Conservation (phyloP, 192 early-diverging fungal genomes). For the Backusella liffmaniae region DNA sequence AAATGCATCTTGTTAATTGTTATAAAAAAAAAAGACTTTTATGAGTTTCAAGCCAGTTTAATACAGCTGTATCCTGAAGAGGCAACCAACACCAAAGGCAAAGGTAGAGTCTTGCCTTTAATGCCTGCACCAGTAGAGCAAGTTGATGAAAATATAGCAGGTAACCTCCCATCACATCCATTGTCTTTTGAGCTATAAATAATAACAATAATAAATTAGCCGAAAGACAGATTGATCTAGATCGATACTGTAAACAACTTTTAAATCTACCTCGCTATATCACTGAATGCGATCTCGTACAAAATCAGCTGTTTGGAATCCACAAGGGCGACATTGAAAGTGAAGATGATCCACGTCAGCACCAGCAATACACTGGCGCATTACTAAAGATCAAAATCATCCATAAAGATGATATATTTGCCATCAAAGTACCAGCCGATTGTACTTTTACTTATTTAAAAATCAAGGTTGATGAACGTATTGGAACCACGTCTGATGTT, state of each 20-base stretch:
- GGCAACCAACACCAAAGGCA: conserved; percentile 45
- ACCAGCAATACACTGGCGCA: not conserved
- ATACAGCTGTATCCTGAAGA: conserved; percentile 63
- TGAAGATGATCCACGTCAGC: conserved; percentile 16
- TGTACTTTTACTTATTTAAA: conserved; percentile 50
- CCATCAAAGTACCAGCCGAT: conserved; percentile 58
- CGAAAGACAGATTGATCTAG: conserved; percentile 55
- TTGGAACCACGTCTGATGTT: conserved; percentile 20
- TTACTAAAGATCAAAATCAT: conserved; percentile 63
- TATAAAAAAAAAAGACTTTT: conserved; percentile 55
- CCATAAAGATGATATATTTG: conserved; percentile 62
- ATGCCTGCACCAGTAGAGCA: conserved; percentile 62
- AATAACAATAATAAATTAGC: conserved; percentile 19
- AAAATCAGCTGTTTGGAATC: conserved; percentile 44
- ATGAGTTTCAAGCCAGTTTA: conserved; percentile 69
- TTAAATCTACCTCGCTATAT: conserved; percentile 54
- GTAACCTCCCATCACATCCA: not conserved
- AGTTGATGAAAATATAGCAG: conserved; percentile 58
- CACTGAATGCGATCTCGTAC: conserved; percentile 38
- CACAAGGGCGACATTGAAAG: conserved; percentile 50
- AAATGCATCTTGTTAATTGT: not conserved
- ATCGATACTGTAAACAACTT: conserved; percentile 61
- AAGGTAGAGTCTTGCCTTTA: conserved; percentile 56
- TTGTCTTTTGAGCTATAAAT: not conserved
- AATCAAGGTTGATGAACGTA: conserved; percentile 51